Percentiles rank a stretch among this genome's conserved stretches.
Conservation (phyloP, 257 asterid genomes). For the Solanum boliviense region DNA sequence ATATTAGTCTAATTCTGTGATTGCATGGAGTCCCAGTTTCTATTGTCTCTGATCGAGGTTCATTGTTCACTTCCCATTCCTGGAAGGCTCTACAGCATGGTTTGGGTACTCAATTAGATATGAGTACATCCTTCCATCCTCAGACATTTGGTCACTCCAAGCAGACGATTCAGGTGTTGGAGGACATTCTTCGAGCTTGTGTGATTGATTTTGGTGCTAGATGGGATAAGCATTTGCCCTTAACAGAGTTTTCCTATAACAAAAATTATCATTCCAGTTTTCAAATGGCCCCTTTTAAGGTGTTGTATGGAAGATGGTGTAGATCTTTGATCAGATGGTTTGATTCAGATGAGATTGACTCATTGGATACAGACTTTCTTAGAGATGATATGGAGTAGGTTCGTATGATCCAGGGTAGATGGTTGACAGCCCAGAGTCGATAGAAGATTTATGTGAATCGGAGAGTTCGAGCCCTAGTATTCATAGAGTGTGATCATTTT, state of each 20-base stretch:
- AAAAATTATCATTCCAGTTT: neutral
- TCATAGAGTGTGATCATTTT: neutral
- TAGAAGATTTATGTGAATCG: neutral
- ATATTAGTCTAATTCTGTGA: too few species aligned
- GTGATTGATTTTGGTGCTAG: neutral
- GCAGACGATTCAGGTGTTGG: neutral
- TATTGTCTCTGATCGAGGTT: neutral
- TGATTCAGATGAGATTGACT: neutral
- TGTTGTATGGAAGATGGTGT: neutral
- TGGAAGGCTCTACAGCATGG: neutral
- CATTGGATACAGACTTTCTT: neutral
- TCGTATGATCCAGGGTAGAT: neutral
- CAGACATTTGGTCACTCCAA: neutral
- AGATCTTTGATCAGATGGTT: neutral
- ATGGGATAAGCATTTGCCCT: neutral
- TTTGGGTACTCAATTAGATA: neutral
- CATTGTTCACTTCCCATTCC: neutral
- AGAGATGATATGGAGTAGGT: neutral
- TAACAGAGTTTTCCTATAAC: neutral
- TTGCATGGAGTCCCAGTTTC: neutral
- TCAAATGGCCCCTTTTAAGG: neutral
- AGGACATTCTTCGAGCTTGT: neutral
- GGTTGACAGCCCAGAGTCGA: neutral
- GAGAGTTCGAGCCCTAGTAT: neutral
- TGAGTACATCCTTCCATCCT: neutral